Conservation (phyloP, 768 basidiomycete genomes). For the Phylloporus arenicola region DNA sequence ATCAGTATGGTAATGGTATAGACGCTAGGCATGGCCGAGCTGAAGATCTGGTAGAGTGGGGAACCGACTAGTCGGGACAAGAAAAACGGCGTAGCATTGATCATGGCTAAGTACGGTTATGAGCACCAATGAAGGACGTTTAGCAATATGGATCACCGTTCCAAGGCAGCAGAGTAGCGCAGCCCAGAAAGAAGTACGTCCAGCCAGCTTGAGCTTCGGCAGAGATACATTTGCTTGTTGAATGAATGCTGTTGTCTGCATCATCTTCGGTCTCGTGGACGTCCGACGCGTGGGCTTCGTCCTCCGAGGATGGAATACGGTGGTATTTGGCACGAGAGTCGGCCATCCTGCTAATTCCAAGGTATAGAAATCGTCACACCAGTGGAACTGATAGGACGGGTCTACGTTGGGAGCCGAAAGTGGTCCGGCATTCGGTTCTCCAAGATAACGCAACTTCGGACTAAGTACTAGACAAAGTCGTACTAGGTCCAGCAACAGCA, state of each 20-base stretch:
- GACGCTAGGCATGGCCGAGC: constrained; percentile 58
- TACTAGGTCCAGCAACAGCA: too few relatives aligned
- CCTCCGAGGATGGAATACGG: constrained; percentile 19
- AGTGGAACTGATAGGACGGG: not conserved
- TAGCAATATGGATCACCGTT: constrained; percentile 54
- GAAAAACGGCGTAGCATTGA: constrained; percentile 83
- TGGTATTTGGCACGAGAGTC: constrained; percentile 12
- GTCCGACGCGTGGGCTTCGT: not conserved
- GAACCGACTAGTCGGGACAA: constrained; percentile 62
- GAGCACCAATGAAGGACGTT: not conserved
- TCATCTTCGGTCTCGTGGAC: not conserved
- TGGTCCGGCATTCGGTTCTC: too few relatives aligned
- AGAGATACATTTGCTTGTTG: constrained; percentile 22
- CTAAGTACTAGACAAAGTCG: too few relatives aligned
- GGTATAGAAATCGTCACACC: not conserved
- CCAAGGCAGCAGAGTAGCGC: constrained; percentile 81
- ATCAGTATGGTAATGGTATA: constrained; percentile 63
- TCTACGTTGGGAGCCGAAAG: not conserved
- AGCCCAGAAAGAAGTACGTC: constrained; percentile 71
- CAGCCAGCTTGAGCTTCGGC: constrained; percentile 47
- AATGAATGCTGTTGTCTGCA: constrained; percentile 4
- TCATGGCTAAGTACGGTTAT: constrained; percentile 52
- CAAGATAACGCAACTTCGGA: too few relatives aligned
- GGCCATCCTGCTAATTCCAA: constrained; percentile 3
- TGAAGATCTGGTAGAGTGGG: constrained; percentile 50